Percentiles rank a stretch among this genome's conserved stretches.
Evolutionary conservation across 352 stramenopile genomes (phyloP).

Genomic region (Pythium chondricola): DNA sequence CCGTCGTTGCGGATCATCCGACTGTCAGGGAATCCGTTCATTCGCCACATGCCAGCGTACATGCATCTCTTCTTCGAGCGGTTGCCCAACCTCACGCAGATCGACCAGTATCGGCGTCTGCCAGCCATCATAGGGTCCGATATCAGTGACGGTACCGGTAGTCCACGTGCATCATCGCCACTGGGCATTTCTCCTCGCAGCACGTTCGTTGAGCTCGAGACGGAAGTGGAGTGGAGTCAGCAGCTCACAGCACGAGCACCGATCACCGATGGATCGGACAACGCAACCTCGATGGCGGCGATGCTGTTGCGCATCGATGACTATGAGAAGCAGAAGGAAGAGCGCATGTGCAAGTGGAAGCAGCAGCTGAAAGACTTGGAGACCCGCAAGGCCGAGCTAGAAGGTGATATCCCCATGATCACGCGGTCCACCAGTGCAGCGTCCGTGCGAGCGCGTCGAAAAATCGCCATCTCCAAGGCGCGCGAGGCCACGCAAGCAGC

Average conservation of each 20-base stretch:
- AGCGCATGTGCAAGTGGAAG: slow-evolving; percentile 47
- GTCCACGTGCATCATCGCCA: slow-evolving; percentile 5
- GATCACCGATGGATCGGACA: slow-evolving; percentile 20
- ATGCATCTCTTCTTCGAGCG: slow-evolving; percentile 52
- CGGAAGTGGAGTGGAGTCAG: slow-evolving; percentile 27
- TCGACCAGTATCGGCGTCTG: slow-evolving; percentile 44
- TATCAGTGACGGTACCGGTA: too few relatives aligned
- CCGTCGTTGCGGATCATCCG: slow-evolving; percentile 45
- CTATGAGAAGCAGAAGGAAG: slow-evolving; percentile 38
- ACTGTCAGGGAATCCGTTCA: slow-evolving; percentile 52
- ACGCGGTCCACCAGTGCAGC: slow-evolving; percentile 12
- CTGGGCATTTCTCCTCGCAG: slow-evolving; percentile 20
- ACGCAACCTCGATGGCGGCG: slow-evolving; percentile 7
- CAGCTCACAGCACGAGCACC: neutral
- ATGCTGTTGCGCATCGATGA: slow-evolving; percentile 18
- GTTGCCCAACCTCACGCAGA: slow-evolving; percentile 50
- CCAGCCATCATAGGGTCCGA: too few relatives aligned
- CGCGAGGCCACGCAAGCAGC: slow-evolving; percentile 31
- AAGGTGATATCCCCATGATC: slow-evolving; percentile 19
- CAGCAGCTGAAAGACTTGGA: slow-evolving; percentile 42
- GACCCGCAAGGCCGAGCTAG: slow-evolving; percentile 31
- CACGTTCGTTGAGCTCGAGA: slow-evolving; percentile 28
- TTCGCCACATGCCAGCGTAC: slow-evolving; percentile 47
- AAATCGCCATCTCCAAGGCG: slow-evolving; percentile 21
- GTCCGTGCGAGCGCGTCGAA: slow-evolving; percentile 2